Conservation (phyloP, 2,329 filamentous ascomycete genomes). For the Colletotrichum sp. region DNA sequence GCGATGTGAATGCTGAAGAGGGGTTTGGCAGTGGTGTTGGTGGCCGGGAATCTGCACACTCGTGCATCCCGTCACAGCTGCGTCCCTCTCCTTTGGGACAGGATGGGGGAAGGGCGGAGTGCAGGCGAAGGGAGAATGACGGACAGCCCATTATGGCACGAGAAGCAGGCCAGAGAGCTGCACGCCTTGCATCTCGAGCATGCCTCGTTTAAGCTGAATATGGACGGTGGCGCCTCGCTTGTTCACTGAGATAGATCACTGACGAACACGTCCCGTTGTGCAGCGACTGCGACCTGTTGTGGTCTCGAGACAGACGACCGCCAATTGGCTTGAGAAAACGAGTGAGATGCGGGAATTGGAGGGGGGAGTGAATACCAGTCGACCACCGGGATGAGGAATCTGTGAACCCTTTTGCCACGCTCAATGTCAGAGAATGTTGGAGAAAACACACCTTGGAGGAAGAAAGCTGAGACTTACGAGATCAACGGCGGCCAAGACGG, state of each 20-base stretch:
- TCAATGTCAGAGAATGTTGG: background rate
- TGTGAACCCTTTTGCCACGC: background rate
- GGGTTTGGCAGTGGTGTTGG: background rate
- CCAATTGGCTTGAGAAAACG: background rate
- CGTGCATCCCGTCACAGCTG: constrained; percentile 19
- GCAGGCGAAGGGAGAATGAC: background rate
- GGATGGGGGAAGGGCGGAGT: background rate
- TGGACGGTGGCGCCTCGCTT: background rate
- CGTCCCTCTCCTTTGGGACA: constrained; percentile 17
- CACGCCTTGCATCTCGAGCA: background rate
- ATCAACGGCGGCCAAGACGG: background rate
- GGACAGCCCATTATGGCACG: background rate
- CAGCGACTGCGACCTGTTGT: background rate
- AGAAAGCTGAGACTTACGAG: constrained; percentile 16
- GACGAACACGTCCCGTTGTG: background rate
- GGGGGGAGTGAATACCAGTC: background rate
- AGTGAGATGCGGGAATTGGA: background rate
- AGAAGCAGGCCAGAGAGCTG: background rate
- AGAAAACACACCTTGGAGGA: constrained; percentile 15
- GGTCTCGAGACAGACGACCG: background rate
- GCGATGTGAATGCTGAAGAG: background rate
- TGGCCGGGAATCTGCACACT: constrained; percentile 19
- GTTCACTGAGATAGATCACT: background rate
- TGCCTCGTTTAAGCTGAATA: background rate
- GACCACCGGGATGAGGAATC: background rate